These are phyloP conservation scores for Rhizomucor pusillus DNA, from an alignment of 371 early-diverging fungal genomes.

Conservation along the genomic window DNA sequence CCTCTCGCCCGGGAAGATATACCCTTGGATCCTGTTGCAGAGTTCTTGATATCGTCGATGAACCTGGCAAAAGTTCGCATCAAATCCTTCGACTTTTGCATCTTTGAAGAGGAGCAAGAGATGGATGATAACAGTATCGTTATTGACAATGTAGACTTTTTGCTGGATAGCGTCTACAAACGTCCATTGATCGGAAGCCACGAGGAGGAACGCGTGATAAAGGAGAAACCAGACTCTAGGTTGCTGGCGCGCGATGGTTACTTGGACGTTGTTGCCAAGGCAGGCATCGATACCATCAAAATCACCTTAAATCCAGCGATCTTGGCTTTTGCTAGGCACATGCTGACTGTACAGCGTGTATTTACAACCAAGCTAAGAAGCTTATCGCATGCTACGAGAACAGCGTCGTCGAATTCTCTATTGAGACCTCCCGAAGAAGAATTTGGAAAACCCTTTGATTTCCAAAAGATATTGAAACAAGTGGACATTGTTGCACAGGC, in stretches of 20 bases:
- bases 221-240: conserved; percentile 1
- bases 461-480: conserved; percentile 26
- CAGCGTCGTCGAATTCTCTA: background rate
- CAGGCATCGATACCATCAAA: conserved; percentile 46
- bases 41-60: conserved; percentile 32
- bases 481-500: conserved; percentile 45
- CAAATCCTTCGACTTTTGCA: conserved; percentile 33
- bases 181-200: conserved; percentile 19
- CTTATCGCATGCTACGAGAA: conserved; percentile 25
- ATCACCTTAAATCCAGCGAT: conserved; percentile 64
- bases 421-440: conserved; percentile 3
- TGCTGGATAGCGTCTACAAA: conserved; percentile 35
- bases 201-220: conserved; percentile 7
- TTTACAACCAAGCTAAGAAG: conserved; percentile 52
- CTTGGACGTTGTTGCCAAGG: conserved; percentile 47
- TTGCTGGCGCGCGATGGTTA: conserved; percentile 39
- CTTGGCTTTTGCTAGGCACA: conserved; percentile 71
- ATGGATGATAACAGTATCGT: conserved; percentile 34
- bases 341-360: conserved; percentile 70
- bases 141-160: conserved; percentile 25
- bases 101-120: conserved; percentile 43
- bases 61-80: conserved; percentile 37
- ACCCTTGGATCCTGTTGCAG: conserved; percentile 20
- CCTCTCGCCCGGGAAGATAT: background rate
- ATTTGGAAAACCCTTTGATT: conserved; percentile 12